These are phyloP conservation scores for Bipolaris gigantea DNA, from an alignment of 2,329 filamentous ascomycete species.

Conservation along the genomic window DNA sequence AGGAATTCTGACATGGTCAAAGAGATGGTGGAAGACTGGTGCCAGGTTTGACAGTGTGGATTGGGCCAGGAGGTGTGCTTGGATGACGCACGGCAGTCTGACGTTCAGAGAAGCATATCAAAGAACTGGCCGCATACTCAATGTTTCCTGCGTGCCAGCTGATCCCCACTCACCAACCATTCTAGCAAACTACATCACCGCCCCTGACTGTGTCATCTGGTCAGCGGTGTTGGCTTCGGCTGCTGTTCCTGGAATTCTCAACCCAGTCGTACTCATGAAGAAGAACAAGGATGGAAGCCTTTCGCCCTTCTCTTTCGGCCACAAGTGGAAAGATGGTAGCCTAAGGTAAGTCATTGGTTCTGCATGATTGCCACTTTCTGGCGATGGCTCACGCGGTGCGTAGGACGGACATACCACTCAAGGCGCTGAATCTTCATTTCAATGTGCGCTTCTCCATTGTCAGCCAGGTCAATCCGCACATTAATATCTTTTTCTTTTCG, in stretches of 20 bases:
- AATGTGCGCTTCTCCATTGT: slow-evolving; percentile 98
- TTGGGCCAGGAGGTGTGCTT: slow-evolving; percentile 82
- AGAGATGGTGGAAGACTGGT: slow-evolving; percentile 87
- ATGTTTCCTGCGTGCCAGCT: slow-evolving; percentile 92
- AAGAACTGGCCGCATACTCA: slow-evolving; percentile 89
- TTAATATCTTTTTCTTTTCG: slow-evolving; percentile 98
- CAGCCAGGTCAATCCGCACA: slow-evolving; percentile 87
- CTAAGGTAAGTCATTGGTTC: slow-evolving; percentile 49
- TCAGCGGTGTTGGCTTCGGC: slow-evolving; percentile 93
- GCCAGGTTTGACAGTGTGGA: slow-evolving; percentile 92
- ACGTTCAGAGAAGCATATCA: slow-evolving; percentile 96
- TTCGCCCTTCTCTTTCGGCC: slow-evolving; percentile 90
- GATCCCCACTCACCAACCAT: slow-evolving; percentile 93
- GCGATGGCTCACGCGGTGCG: background rate
- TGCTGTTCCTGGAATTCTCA: slow-evolving; percentile 92
- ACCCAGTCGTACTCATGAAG: slow-evolving; percentile 90
- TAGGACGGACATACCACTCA: slow-evolving; percentile 90
- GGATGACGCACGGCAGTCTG: slow-evolving; percentile 89
- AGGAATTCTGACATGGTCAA: slow-evolving; percentile 71
- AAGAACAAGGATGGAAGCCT: slow-evolving; percentile 77
- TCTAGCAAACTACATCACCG: slow-evolving; percentile 91
- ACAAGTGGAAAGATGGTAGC: slow-evolving; percentile 99
- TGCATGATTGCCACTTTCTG: background rate
- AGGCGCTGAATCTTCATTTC: slow-evolving; percentile 92
- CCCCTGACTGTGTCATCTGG: slow-evolving; percentile 97